Evolutionary conservation across 169 alveolate species (phyloP), one percentile per base, ranked within the genome.

Genomic region (Condylostoma magnum): DNA sequence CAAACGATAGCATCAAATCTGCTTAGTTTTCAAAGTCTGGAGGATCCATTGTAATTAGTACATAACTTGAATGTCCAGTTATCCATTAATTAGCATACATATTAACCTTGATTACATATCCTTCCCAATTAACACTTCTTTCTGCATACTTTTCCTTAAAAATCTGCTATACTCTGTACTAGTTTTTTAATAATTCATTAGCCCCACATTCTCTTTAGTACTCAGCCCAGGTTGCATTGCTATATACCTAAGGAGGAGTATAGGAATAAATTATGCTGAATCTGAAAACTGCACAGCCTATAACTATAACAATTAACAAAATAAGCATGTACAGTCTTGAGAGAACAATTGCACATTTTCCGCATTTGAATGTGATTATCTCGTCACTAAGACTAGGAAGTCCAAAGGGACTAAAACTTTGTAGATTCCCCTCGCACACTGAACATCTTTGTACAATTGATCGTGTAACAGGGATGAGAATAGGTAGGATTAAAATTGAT

Each of bases 1-100:
- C 65, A 47, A 67, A 28, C 15, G 76, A 30, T 34, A 67, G 41
- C n/a, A 67, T 67, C 65, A 67, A 48, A 36, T 67, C 76, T 18
- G 66, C 76, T 25, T 67, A 65, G 4, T 28, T 67, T 25, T 67
- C 65, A 12, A 38, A 28, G 28, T 67, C 76, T 48, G 54, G 28
- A 20, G 76, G 76, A 18, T 25, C 31, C 76, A 67, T 67, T 34
- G 46, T 67, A 1, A 67, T 53, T 0, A 67, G 51, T 6, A 67
- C 15, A 31, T 28, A 20, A 47, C 46, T 53, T 3, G 76, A 43
- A 67, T 67, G 76, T 2, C 50, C 65, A 22, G 66, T 65, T 50
- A 31, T 67, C 27, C 46, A 67, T 8, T 30, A 67, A 3, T 22
- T 28, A 5, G 54, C 43, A 8, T 67, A n/a, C 5, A 31, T 67